These are phyloP conservation scores for Aspergillus sclerotiicarbonarius DNA, from an alignment of 495 filamentous ascomycete genomes.

Conservation along the genomic window DNA sequence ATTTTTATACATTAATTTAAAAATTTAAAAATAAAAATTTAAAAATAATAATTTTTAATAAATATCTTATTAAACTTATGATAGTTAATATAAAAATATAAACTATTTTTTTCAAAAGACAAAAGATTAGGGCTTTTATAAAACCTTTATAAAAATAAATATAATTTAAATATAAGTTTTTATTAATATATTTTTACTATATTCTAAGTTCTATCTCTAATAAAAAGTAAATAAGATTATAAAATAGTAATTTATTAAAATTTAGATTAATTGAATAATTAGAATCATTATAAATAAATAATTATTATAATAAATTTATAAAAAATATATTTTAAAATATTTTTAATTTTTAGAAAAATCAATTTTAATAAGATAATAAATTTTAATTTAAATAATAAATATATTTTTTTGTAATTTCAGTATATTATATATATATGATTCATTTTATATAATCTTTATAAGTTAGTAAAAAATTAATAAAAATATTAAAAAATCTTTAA, in stretches of 20 bases:
- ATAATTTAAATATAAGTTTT: constrained; percentile 2
- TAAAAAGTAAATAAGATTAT: background rate
- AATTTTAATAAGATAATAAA: no score
- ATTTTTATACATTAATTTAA: background rate
- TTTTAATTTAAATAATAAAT: no score
- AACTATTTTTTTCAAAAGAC: background rate
- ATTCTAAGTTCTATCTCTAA: background rate
- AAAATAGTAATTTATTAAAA: background rate
- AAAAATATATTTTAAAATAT: no score
- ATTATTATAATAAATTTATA: no score
- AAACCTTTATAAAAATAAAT: background rate
- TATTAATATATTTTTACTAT: background rate
- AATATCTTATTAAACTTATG: background rate
- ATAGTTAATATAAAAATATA: constrained; percentile 6
- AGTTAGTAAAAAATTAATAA: no score
- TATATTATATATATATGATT: no score
- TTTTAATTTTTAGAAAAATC: no score
- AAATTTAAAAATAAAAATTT: background rate
- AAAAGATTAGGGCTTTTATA: background rate
- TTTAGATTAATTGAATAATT: background rate
- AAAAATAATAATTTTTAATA: background rate
- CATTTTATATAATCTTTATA: no score
- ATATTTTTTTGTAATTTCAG: no score
- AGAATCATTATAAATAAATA: no score
- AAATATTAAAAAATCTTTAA: no score